phyloP scores from a whole-genome alignment of 1,284 basidiomycete genomes.

The Gomphus sp. region DNA sequence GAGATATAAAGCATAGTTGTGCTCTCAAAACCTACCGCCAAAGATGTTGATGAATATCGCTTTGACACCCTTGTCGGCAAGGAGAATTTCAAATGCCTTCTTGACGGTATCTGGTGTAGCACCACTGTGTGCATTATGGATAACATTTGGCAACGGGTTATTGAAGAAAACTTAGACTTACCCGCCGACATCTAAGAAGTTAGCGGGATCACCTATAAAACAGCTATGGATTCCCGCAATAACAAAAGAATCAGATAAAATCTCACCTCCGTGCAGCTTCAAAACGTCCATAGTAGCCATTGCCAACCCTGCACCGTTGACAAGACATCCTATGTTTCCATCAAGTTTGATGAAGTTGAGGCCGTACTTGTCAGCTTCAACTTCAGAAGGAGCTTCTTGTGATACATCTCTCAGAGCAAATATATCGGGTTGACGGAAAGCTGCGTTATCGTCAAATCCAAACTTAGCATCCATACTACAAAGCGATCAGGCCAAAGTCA shows the following conservation, averaged over 20 bases:
- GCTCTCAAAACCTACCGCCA: conserved; percentile 40
- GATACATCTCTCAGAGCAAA: conserved; percentile 87
- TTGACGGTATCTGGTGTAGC: conserved; percentile 98
- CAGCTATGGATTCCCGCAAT: neutral
- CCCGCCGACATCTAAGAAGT: conserved; percentile 98
- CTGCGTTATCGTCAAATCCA: conserved; percentile 98
- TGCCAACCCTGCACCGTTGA: conserved; percentile 97
- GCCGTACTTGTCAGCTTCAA: conserved; percentile 89
- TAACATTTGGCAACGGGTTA: neutral
- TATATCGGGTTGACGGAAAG: conserved; percentile 92
- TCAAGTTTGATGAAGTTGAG: conserved; percentile 99
- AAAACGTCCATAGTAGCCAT: conserved; percentile 99
- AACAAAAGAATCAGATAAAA: neutral
- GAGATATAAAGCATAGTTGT: neutral
- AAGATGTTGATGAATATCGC: conserved; percentile 99
- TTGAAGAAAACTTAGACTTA: conserved; percentile 27
- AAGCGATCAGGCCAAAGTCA: neutral
- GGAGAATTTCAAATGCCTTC: conserved; percentile 96
- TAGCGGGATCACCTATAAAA: conserved; percentile 65
- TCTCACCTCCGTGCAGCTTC: conserved; percentile 76
- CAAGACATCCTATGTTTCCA: conserved; percentile 94
- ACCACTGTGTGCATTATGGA: conserved; percentile 43
- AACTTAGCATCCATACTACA: conserved; percentile 99
- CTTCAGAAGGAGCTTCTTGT: conserved; percentile 96
- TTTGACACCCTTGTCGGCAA: conserved; percentile 88